Conservation (phyloP, 169 alveolate species). For the Babesia sp. region DNA sequence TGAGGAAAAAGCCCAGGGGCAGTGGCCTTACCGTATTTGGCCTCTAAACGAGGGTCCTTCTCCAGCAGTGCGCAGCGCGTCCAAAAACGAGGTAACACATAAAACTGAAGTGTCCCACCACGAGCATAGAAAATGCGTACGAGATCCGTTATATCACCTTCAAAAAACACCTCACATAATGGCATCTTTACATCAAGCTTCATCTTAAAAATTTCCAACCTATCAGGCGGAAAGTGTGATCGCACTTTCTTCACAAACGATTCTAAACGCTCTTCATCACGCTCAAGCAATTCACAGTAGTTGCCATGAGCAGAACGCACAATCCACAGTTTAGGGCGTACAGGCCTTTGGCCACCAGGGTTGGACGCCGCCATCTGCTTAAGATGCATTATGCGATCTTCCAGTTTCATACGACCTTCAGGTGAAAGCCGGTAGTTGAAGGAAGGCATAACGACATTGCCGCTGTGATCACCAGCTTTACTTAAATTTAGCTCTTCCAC, state of each 20-base stretch:
- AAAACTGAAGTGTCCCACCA: slow-evolving; percentile 75
- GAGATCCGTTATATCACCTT: slow-evolving; percentile 70
- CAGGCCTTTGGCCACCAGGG: slow-evolving; percentile 40
- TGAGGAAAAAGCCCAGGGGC: slow-evolving; percentile 77
- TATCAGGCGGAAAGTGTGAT: slow-evolving; percentile 32
- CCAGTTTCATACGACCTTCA: slow-evolving; percentile 60
- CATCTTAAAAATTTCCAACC: slow-evolving; percentile 53
- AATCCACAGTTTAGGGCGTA: slow-evolving; percentile 60
- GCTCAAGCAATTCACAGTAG: slow-evolving; percentile 71
- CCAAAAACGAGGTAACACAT: slow-evolving; percentile 67
- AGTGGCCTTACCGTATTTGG: slow-evolving; percentile 69
- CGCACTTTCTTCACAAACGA: slow-evolving; percentile 68
- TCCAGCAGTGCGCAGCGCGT: slow-evolving; percentile 68
- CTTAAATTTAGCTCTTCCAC: background rate
- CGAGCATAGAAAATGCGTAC: slow-evolving; percentile 74
- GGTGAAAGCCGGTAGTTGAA: slow-evolving; percentile 59
- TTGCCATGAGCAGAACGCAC: slow-evolving; percentile 65
- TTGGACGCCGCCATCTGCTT: slow-evolving; percentile 44
- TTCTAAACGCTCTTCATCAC: slow-evolving; percentile 58
- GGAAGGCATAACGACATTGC: slow-evolving; percentile 1
- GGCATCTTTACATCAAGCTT: slow-evolving; percentile 71
- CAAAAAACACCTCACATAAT: slow-evolving; percentile 70
- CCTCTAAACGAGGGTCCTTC: slow-evolving; percentile 72
- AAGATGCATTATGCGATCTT: slow-evolving; percentile 52
- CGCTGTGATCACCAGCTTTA: background rate